A percentile compares a stretch with the other conserved stretches of the same genome.
These are phyloP conservation scores for Fusarium concolor DNA, from an alignment of 2,329 filamentous ascomycete genomes.

Conservation along the genomic window DNA sequence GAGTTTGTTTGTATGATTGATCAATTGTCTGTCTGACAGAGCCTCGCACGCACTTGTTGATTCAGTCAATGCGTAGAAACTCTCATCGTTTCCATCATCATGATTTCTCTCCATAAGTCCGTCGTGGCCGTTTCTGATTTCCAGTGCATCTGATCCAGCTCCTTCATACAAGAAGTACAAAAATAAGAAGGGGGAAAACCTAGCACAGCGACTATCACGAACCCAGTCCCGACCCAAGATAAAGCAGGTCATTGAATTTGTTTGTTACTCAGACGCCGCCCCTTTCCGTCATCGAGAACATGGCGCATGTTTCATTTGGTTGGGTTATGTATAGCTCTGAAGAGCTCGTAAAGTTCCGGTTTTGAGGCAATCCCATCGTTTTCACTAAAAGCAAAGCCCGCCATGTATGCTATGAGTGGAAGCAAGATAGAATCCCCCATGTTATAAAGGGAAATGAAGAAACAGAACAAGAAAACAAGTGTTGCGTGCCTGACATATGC, in stretches of 20 bases:
- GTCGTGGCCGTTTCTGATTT: slow-evolving; percentile 22
- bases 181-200: slow-evolving; percentile 17
- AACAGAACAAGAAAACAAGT: slow-evolving; percentile 3
- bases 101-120: slow-evolving; percentile 14
- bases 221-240: slow-evolving; percentile 15
- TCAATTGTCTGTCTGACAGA: slow-evolving; percentile 23
- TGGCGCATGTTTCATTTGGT: slow-evolving; percentile 7
- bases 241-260: slow-evolving; percentile 6
- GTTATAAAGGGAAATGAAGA: slow-evolving; percentile 20
- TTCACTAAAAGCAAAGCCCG: slow-evolving; percentile 16
- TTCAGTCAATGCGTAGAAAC: slow-evolving; percentile 28
- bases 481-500: slow-evolving; percentile 6
- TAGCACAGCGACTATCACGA: slow-evolving; percentile 31
- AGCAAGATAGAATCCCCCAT: slow-evolving; percentile 19
- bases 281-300: slow-evolving; percentile 18
- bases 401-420: slow-evolving; percentile 17
- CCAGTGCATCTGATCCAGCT: slow-evolving; percentile 33
- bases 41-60: slow-evolving; percentile 26
- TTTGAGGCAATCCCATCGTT: background rate
- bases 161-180: slow-evolving; percentile 39
- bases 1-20: slow-evolving; percentile 40
- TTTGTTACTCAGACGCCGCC: slow-evolving; percentile 28
- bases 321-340: slow-evolving; percentile 9
- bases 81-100: slow-evolving; percentile 22
- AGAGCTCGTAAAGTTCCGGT: background rate